A percentile compares a stretch with the other conserved stretches of the same genome.
phyloP scores from a whole-genome alignment of 495 filamentous ascomycete species.

The Parathielavia hyrcaniae region DNA sequence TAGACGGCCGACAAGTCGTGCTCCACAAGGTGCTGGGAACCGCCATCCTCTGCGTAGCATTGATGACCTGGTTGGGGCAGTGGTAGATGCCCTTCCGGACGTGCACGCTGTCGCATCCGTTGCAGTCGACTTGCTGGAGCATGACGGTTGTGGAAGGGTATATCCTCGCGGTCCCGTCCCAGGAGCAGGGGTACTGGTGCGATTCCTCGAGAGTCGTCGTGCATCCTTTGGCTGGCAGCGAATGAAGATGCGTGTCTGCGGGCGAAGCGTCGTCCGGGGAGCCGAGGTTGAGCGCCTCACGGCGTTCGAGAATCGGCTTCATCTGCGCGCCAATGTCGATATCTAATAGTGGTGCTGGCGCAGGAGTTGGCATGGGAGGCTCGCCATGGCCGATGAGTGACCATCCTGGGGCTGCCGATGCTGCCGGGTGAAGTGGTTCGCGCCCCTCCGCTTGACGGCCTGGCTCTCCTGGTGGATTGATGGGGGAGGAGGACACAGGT shows the following conservation, averaged over 20 bases:
- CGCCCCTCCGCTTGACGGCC: not conserved
- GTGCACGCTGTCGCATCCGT: conserved; percentile 27
- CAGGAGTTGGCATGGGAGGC: not conserved
- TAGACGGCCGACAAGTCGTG: conserved; percentile 24
- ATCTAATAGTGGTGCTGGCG: not conserved
- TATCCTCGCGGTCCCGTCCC: conserved; percentile 27
- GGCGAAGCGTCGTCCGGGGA: not conserved
- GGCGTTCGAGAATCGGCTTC: not conserved
- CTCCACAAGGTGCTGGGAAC: conserved; percentile 28
- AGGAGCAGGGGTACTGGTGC: conserved; percentile 21
- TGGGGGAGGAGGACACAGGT: conserved; percentile 16
- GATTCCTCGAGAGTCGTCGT: conserved; percentile 24
- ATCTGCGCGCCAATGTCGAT: not conserved
- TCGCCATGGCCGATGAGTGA: not conserved
- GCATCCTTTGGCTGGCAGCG: conserved; percentile 21
- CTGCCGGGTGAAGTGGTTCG: not conserved
- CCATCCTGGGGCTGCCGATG: conserved; percentile 2
- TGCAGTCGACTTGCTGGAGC: conserved; percentile 27
- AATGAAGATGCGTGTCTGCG: not conserved
- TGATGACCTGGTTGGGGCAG: conserved; percentile 30
- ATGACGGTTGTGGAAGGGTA: conserved; percentile 29
- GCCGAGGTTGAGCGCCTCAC: conserved; percentile 8
- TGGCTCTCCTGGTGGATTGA: conserved; percentile 1
- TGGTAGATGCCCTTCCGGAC: conserved; percentile 16
- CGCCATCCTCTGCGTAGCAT: conserved; percentile 6